A percentile compares a stretch with the other conserved stretches of the same genome.
phyloP scores from a whole-genome alignment of 2,329 filamentous ascomycete species.

The Massarina eburnea region DNA sequence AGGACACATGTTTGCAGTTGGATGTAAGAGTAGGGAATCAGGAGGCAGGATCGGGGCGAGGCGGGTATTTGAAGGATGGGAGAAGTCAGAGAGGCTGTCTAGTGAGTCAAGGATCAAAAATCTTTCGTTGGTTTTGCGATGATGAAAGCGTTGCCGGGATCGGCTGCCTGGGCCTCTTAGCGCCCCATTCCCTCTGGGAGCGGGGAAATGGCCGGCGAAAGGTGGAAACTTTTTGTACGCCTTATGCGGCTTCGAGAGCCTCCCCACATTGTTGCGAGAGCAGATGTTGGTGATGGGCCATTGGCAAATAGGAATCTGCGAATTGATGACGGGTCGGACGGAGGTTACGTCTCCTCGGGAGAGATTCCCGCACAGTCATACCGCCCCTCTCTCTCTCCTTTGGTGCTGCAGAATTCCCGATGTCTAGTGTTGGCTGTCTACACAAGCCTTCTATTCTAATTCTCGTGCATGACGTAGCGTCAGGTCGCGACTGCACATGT shows the following conservation, averaged over 20 bases:
- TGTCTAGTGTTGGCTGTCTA: too few relatives aligned
- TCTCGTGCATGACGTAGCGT: too few relatives aligned
- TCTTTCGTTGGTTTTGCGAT: conserved; percentile 29
- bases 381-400: too few relatives aligned
- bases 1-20: conserved; percentile 47
- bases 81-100: conserved; percentile 6
- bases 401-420: too few relatives aligned
- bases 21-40: conserved; percentile 11
- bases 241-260: too few relatives aligned
- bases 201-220: conserved; percentile 10
- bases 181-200: conserved; percentile 10
- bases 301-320: conserved; percentile 3
- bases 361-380: not conserved
- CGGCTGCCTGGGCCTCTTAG: conserved; percentile 17
- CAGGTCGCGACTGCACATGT: not conserved
- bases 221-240: too few relatives aligned
- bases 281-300: not conserved
- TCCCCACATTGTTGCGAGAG: too few relatives aligned
- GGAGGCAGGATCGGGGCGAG: conserved; percentile 13
- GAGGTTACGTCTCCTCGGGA: too few relatives aligned
- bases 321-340: conserved; percentile 1
- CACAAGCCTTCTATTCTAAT: too few relatives aligned
- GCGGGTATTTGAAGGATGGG: conserved; percentile 32
- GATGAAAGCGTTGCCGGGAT: conserved; percentile 36
- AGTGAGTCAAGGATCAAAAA: conserved; percentile 42